Conservation (phyloP, 495 filamentous ascomycete species). For the Penicillium taxi region DNA sequence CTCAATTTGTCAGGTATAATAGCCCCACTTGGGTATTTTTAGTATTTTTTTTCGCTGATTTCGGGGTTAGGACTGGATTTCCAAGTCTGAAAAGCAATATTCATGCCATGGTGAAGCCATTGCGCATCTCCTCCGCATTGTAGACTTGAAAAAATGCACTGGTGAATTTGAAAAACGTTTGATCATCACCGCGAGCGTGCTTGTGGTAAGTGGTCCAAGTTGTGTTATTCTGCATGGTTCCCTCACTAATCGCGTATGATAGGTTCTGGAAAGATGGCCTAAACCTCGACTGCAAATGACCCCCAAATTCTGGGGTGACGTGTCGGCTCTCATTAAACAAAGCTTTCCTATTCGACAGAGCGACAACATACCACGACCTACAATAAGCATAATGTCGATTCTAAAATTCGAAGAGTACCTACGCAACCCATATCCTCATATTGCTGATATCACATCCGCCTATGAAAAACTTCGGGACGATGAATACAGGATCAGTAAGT, state of each 20-base stretch:
- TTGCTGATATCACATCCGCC: constrained; percentile 15
- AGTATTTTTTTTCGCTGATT: background rate
- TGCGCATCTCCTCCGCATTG: constrained; percentile 22
- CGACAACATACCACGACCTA: constrained; percentile 4
- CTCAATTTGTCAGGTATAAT: constrained; percentile 33
- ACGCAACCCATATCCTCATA: constrained; percentile 10
- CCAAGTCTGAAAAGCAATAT: constrained; percentile 9
- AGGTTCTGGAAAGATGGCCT: constrained; percentile 31
- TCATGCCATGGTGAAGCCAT: constrained; percentile 28
- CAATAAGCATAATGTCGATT: constrained; percentile 10
- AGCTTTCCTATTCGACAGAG: background rate
- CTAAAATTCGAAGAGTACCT: constrained; percentile 17
- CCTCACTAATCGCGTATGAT: background rate
- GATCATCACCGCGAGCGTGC: constrained; percentile 24
- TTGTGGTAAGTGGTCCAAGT: constrained; percentile 22
- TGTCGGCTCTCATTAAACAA: constrained; percentile 5
- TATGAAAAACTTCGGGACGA: constrained; percentile 14
- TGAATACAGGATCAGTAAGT: constrained; percentile 4
- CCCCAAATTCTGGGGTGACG: constrained; percentile 13
- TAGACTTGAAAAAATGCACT: constrained; percentile 14
- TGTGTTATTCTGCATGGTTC: background rate
- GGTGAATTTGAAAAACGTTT: constrained; percentile 24
- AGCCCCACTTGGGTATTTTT: background rate
- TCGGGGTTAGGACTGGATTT: constrained; percentile 21
- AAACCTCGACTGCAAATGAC: constrained; percentile 23